These are phyloP conservation scores for Teratosphaeria epicoccoides DNA, from an alignment of 2,329 filamentous ascomycete genomes.

Conservation along the genomic window DNA sequence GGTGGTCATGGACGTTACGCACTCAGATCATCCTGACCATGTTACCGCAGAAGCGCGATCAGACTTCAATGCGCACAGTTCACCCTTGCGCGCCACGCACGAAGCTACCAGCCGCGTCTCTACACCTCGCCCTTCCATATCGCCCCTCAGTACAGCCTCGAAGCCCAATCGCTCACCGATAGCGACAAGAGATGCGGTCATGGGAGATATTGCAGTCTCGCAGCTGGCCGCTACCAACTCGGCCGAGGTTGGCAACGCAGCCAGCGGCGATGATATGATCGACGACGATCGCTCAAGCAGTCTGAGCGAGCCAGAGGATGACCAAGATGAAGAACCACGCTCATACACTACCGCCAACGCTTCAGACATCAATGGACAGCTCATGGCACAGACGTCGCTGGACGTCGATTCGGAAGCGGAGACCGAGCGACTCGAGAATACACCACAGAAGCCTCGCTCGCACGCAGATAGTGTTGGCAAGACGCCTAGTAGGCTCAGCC, in stretches of 20 bases:
- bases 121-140: conserved; percentile 24
- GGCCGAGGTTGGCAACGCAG: conserved; percentile 1
- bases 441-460: conserved; percentile 22
- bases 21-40: neutral
- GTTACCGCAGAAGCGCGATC: conserved; percentile 5
- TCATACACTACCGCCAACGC: conserved; percentile 4
- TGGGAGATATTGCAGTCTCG: neutral
- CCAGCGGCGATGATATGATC: conserved; percentile 11
- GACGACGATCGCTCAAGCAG: conserved; percentile 61
- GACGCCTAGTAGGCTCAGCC: conserved; percentile 67
- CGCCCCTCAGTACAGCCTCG: conserved; percentile 24
- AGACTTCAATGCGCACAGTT: conserved; percentile 7
- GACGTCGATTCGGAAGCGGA: conserved; percentile 74
- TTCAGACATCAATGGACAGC: conserved; percentile 4
- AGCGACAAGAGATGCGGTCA: conserved; percentile 9
- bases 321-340: conserved; percentile 35
- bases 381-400: conserved; percentile 16
- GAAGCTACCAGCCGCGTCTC: conserved; percentile 7
- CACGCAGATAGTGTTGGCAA: conserved; percentile 43
- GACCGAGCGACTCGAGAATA: conserved; percentile 83
- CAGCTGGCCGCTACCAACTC: neutral
- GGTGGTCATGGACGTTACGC: neutral
- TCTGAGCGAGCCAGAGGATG: conserved; percentile 82
- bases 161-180: conserved; percentile 19
- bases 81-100: conserved; percentile 7